Conservation (phyloP, 805 yeast species). For the Yamadazyma philogaea region DNA sequence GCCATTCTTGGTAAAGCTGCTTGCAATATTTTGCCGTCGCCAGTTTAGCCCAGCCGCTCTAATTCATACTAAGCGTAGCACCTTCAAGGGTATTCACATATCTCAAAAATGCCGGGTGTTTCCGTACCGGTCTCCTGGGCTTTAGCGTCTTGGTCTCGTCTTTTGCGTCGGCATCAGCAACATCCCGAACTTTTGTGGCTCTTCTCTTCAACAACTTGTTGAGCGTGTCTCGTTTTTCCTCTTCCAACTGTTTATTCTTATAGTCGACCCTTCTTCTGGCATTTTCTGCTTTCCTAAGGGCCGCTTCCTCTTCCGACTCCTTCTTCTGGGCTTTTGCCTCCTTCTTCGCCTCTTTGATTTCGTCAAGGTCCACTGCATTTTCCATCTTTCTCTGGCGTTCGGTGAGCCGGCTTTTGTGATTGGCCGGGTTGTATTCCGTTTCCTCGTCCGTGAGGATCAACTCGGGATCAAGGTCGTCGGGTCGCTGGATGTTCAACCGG, state of each 20-base stretch:
- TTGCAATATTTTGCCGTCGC: too few relatives aligned
- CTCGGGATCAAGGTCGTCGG: conserved; percentile 35
- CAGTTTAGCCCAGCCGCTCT: not conserved
- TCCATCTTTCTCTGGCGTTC: conserved; percentile 47
- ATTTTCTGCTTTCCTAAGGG: conserved; percentile 76
- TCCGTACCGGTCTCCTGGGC: conserved; percentile 41
- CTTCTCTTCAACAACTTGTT: conserved; percentile 82
- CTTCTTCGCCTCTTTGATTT: conserved; percentile 34
- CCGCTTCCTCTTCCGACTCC: conserved; percentile 80
- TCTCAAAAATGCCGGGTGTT: conserved; percentile 45
- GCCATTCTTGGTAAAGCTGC: too few relatives aligned
- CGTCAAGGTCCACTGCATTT: conserved; percentile 29
- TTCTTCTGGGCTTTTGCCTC: conserved; percentile 43
- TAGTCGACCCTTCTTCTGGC: conserved; percentile 86
- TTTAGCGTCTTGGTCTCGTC: conserved; percentile 23
- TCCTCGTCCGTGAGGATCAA: conserved; percentile 40
- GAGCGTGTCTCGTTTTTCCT: conserved; percentile 88
- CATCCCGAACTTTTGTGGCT: conserved; percentile 65
- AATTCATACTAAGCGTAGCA: not conserved
- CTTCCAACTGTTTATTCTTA: conserved; percentile 78
- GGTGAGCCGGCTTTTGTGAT: conserved; percentile 49
- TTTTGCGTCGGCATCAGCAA: conserved; percentile 27
- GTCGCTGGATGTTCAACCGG: conserved; percentile 13
- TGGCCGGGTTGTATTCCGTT: conserved; percentile 42
- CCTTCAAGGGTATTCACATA: conserved; percentile 22